Conservation (phyloP, 495 filamentous ascomycete genomes). For the Hypoxylon rickii region DNA sequence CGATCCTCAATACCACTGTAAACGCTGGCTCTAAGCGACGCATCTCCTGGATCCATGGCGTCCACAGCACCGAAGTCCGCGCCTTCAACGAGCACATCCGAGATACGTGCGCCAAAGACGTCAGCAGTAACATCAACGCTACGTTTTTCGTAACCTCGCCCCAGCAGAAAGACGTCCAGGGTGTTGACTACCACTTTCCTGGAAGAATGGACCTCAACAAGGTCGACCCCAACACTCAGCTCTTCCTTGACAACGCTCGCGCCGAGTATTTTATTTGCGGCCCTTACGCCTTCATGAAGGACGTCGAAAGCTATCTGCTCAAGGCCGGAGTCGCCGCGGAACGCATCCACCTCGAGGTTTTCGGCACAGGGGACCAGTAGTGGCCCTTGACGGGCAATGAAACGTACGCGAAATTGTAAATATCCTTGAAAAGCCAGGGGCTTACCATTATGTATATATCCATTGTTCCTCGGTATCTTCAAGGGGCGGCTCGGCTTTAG, state of each 20-base stretch:
- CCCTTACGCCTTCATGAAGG: conserved; percentile 67
- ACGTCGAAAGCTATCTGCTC: conserved; percentile 53
- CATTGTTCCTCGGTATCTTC: too few relatives aligned
- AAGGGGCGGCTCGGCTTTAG: too few relatives aligned
- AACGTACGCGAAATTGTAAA: neutral
- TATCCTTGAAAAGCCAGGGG: too few relatives aligned
- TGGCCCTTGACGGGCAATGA: neutral
- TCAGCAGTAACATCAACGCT: conserved; percentile 41
- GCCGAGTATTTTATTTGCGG: conserved; percentile 75
- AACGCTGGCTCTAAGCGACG: conserved; percentile 48
- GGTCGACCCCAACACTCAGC: conserved; percentile 52
- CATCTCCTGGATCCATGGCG: conserved; percentile 67
- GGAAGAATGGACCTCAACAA: conserved; percentile 61
- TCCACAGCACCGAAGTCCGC: conserved; percentile 50
- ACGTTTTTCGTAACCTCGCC: conserved; percentile 48
- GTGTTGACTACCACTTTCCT: conserved; percentile 58
- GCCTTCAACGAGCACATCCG: conserved; percentile 60
- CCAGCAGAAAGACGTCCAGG: conserved; percentile 52
- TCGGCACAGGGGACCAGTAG: conserved; percentile 61
- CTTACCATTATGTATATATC: too few relatives aligned
- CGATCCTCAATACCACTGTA: conserved; percentile 66
- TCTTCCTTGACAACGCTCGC: conserved; percentile 57
- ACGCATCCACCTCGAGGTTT: conserved; percentile 68
- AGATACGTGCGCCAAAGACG: conserved; percentile 45
- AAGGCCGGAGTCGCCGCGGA: conserved; percentile 56